These are phyloP conservation scores for Westerdykella aurantiaca DNA, from an alignment of 2,329 filamentous ascomycete species.

Conservation along the genomic window DNA sequence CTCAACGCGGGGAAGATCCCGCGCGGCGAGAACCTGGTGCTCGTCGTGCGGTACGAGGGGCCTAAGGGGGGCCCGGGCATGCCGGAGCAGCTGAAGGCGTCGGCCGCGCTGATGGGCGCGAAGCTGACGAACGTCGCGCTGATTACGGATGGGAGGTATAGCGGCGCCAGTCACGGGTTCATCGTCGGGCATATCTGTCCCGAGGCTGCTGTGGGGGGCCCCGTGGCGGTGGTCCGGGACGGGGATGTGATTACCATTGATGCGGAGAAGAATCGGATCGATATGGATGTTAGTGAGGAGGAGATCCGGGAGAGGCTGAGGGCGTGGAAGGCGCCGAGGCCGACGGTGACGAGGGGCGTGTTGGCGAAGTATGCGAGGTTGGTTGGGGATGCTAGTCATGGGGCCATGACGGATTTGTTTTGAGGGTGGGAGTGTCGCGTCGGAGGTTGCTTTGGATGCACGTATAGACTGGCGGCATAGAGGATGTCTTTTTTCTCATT, in stretches of 20 bases:
- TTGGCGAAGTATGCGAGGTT: constrained; percentile 84
- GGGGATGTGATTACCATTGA: constrained; percentile 85
- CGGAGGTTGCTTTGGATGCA: background rate
- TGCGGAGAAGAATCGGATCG: constrained; percentile 66
- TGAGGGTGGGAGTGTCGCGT: constrained; percentile 18
- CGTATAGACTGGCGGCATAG: too few species aligned
- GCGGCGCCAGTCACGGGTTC: constrained; percentile 82
- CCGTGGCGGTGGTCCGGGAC: constrained; percentile 74
- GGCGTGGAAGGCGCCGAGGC: constrained; percentile 65
- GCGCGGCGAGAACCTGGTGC: constrained; percentile 73
- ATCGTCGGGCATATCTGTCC: constrained; percentile 91
- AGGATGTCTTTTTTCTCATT: background rate
- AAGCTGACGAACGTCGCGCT: constrained; percentile 81
- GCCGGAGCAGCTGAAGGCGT: constrained; percentile 89
- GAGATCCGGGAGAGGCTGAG: constrained; percentile 61
- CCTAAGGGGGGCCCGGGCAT: constrained; percentile 92
- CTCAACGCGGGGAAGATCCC: constrained; percentile 66
- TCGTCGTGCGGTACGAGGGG: constrained; percentile 89
- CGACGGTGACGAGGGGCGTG: constrained; percentile 71
- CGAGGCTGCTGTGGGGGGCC: constrained; percentile 82
- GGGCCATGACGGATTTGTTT: constrained; percentile 79
- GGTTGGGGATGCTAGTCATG: constrained; percentile 87
- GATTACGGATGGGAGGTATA: constrained; percentile 88
- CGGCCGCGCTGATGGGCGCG: constrained; percentile 87
- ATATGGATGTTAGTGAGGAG: constrained; percentile 65